A percentile compares a stretch with the other conserved stretches of the same genome.
phyloP scores from a whole-genome alignment of 176 grass and related monocot species.

The Rhipidocladum racemiflorum region DNA sequence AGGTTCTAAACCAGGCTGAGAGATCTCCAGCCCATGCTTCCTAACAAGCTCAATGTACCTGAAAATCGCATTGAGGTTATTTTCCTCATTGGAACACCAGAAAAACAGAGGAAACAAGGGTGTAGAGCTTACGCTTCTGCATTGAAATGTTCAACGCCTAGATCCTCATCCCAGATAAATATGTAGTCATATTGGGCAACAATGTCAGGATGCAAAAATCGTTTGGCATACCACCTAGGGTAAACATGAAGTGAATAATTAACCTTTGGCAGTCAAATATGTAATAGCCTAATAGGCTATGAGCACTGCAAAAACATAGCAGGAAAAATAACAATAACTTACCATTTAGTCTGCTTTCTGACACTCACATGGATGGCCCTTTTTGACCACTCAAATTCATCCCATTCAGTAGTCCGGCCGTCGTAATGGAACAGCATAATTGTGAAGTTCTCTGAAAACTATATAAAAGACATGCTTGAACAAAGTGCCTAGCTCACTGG shows the following conservation, averaged over 20 bases:
- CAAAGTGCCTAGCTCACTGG: not conserved
- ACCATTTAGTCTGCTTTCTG: not conserved
- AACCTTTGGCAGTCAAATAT: not conserved
- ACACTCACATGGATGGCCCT: not conserved
- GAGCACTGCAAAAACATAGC: not conserved
- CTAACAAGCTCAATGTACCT: constrained; percentile 95
- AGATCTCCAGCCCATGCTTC: constrained; percentile 97
- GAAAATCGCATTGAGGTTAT: constrained; percentile 18
- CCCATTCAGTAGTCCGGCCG: not conserved
- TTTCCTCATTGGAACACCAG: not conserved
- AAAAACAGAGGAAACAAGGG: constrained; percentile 13
- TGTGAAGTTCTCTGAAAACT: not conserved
- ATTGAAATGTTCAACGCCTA: not conserved
- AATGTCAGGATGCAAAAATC: not conserved
- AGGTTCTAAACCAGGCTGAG: constrained; percentile 92
- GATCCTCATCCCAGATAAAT: constrained; percentile 1
- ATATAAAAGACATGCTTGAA: not conserved
- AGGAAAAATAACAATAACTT: constrained; percentile 22
- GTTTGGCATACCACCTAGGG: constrained; percentile 36
- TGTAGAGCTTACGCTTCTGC: not conserved
- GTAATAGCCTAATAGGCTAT: too few species aligned
- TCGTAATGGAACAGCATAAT: not conserved
- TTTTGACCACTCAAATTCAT: constrained; percentile 10
- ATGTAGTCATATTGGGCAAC: not conserved
- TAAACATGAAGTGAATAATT: constrained; percentile 13